Evolutionary conservation across 352 stramenopile genomes (phyloP).

Genomic region (Phytopythium ostracodes): DNA sequence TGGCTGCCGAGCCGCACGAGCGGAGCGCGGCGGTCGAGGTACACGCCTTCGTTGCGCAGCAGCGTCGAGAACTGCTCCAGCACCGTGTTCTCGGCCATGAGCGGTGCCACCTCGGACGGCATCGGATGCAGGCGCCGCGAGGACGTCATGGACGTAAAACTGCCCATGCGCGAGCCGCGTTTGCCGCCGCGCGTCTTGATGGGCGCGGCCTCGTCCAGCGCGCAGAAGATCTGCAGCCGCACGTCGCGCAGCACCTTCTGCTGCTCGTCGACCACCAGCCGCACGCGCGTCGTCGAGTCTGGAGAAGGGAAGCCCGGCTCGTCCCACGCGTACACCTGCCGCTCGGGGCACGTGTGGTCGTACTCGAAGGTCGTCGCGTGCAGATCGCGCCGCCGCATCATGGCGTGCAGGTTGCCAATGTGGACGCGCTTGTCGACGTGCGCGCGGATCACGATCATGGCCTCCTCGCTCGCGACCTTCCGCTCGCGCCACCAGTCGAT

Average conservation of each 20-base stretch:
- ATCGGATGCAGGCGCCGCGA: constrained; percentile 39
- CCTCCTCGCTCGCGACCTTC: constrained; percentile 61
- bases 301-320: constrained; percentile 87
- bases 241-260: constrained; percentile 60
- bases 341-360: constrained; percentile 28
- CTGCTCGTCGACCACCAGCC: constrained; percentile 63
- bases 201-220: constrained; percentile 44
- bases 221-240: constrained; percentile 55
- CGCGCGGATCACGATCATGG: constrained; percentile 88
- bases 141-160: constrained; percentile 22
- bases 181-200: constrained; percentile 20
- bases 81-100: constrained; percentile 52
- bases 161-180: constrained; percentile 13
- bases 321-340: constrained; percentile 80
- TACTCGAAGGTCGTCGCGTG: constrained; percentile 34
- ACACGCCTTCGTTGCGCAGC: constrained; percentile 53
- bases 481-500: constrained; percentile 40
- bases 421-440: constrained; percentile 64
- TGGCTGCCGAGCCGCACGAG: constrained; percentile 54
- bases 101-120: constrained; percentile 24
- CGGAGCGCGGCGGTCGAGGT: constrained; percentile 44
- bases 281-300: constrained; percentile 74
- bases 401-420: constrained; percentile 29
- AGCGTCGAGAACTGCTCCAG: constrained; percentile 61
- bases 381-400: constrained; percentile 41